phyloP scores from a whole-genome alignment of 495 filamentous ascomycete species.

The Terfezia claveryi region DNA sequence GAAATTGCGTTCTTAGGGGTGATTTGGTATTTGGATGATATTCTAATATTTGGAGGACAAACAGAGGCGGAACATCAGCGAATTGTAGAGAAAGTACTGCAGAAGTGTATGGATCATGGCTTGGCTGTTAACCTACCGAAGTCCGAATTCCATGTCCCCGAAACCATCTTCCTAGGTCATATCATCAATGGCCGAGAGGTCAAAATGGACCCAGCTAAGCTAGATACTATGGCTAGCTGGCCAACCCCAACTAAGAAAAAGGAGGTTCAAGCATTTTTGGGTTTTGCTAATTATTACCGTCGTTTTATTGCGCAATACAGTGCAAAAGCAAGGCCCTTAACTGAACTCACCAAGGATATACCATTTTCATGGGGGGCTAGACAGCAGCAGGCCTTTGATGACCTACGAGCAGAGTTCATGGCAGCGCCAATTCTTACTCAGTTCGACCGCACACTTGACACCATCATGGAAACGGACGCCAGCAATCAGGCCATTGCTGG shows the following conservation, averaged over 20 bases:
- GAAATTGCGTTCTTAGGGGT: slow-evolving; percentile 11
- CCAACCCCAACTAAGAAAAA: slow-evolving; percentile 1
- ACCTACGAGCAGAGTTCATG: background rate
- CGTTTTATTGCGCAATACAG: background rate
- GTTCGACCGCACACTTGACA: background rate
- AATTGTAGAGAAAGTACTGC: slow-evolving; percentile 8
- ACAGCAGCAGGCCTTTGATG: background rate
- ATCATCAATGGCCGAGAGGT: background rate
- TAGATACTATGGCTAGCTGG: slow-evolving; percentile 3
- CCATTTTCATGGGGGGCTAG: background rate
- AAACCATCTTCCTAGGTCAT: slow-evolving; percentile 6
- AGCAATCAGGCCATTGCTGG: background rate
- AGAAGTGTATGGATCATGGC: background rate
- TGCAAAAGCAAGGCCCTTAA: slow-evolving; percentile 1
- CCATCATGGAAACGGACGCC: background rate
- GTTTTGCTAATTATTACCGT: slow-evolving; percentile 10
- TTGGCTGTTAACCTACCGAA: slow-evolving; percentile 2
- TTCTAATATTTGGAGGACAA: slow-evolving; percentile 18
- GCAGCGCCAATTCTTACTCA: background rate
- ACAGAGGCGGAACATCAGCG: slow-evolving; percentile 4
- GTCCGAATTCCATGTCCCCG: background rate
- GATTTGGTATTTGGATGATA: slow-evolving; percentile 20
- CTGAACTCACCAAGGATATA: background rate
- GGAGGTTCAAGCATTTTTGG: slow-evolving; percentile 11
- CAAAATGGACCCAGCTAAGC: slow-evolving; percentile 3